Evolutionary conservation across 306 rosid species (phyloP).

Genomic region (Adenanthera pavonina): DNA sequence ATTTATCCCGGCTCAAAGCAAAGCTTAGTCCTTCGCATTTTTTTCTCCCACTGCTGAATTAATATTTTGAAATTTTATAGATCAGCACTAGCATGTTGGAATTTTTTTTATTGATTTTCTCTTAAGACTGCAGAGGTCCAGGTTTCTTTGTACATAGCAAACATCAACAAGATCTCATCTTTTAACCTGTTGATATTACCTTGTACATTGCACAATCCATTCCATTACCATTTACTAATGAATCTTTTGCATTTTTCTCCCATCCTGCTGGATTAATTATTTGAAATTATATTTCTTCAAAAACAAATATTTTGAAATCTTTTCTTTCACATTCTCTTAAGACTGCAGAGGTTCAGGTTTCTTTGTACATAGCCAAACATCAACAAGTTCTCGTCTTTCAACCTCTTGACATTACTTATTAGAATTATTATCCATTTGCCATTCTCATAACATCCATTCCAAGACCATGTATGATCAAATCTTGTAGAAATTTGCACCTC

Average conservation of each 20-base stretch:
- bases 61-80: slow-evolving; percentile 12
- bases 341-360: neutral
- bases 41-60: neutral
- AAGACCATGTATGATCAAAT: slow-evolving; percentile 24
- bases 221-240: neutral
- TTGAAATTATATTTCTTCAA: neutral
- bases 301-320: neutral
- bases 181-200: neutral
- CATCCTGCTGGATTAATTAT: slow-evolving; percentile 5
- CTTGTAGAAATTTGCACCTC: slow-evolving; percentile 55
- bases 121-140: neutral
- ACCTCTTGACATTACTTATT: neutral
- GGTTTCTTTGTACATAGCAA: slow-evolving; percentile 12
- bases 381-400: slow-evolving; percentile 1
- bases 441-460: neutral
- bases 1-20: slow-evolving; percentile 1
- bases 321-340: neutral
- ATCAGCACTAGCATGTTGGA: neutral
- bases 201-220: neutral
- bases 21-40: slow-evolving; percentile 10
- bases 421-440: slow-evolving; percentile 3
- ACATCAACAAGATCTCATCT: slow-evolving; percentile 18
- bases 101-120: neutral
- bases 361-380: slow-evolving; percentile 1
- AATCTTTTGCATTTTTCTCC: slow-evolving; percentile 20